phyloP scores from a whole-genome alignment of 495 filamentous ascomycete genomes.

The Penicillium fimorum region DNA sequence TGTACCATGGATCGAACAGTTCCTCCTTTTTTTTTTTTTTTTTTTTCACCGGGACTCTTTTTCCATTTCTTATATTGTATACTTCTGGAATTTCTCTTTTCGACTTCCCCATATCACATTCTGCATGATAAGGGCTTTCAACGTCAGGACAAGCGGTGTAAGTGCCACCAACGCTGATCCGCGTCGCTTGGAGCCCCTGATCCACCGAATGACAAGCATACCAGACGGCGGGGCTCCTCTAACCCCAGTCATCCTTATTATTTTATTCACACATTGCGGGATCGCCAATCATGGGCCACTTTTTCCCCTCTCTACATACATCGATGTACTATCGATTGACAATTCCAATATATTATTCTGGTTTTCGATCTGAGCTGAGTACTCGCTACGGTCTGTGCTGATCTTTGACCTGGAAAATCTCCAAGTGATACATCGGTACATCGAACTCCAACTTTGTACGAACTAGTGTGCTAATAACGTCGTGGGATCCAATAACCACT shows the following conservation, averaged over 20 bases:
- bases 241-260: conserved; percentile 16
- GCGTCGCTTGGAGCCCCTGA: conserved; percentile 28
- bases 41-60: background rate
- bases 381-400: conserved; percentile 13
- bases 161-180: conserved; percentile 27
- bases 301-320: conserved; percentile 8
- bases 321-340: background rate
- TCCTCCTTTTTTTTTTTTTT: no score
- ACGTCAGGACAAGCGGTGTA: conserved; percentile 32
- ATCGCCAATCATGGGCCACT: conserved; percentile 21
- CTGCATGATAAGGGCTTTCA: conserved; percentile 14
- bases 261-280: conserved; percentile 11
- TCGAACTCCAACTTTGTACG: conserved; percentile 5
- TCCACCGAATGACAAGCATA: conserved; percentile 35
- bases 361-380: conserved; percentile 6
- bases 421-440: conserved; percentile 5
- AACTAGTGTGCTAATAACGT: conserved; percentile 1
- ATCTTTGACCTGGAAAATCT: background rate
- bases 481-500: conserved; percentile 1
- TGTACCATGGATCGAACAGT: conserved; percentile 8
- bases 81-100: conserved; percentile 1
- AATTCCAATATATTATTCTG: background rate
- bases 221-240: conserved; percentile 25
- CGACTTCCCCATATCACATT: background rate
- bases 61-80: conserved; percentile 1